Base-by-base conservation (phyloP, 2,329 filamentous ascomycete species). In the Teratosphaeria pseudoeucalypti region DNA sequence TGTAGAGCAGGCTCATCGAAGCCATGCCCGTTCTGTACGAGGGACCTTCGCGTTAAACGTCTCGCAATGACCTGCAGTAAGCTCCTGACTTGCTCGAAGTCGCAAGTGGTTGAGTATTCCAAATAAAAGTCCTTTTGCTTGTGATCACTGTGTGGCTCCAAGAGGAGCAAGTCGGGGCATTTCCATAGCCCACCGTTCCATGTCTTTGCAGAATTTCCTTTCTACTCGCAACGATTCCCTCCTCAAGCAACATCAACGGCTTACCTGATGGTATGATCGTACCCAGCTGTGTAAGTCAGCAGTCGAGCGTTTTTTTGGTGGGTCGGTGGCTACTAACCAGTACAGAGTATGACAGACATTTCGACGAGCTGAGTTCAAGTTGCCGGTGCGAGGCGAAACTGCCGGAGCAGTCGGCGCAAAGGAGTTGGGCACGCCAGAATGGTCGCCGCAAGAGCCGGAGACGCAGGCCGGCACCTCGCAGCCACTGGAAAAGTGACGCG, bases 231-330 rank as follows among this genome's bases (percentile, higher is more conserved):
- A n/a, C 6, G 6, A 14, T n/a, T 43, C 43, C n/a, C 19, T 49
- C 43, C 2, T 49, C 16, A 6, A 49, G 37, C 37, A 49, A 23
- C 7, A 3, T n/a, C 9, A 49, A 49, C 43, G n/a, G 68, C 77
- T 68, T 78, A 88, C 86, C 86, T 81, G 64, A 90, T 89, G 34
- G 86, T 89, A 74, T 88, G 86, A 73, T 89, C 86, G 74, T 89
- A 89, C 63, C 86, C 86, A 70, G 86, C 86, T 66, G 71, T 57
- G 39, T 58, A 16, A 56, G 26, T 37, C 57, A 64, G 64, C 61
- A 58, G 63, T 58, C 62, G 62, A n/a, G 6, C 52, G 1, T 27
- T 29, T 27, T 5, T 19, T 12, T 23, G 23, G n/a, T 6, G 7
- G 32, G 12, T 4, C 16, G 23, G 5, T 43, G 14, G 19, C 27